Evolutionary conservation across 2,329 filamentous ascomycete species (phyloP), one percentile per base, ranked within the genome.

Genomic region (Immersiporthe knoxdaviesiana): DNA sequence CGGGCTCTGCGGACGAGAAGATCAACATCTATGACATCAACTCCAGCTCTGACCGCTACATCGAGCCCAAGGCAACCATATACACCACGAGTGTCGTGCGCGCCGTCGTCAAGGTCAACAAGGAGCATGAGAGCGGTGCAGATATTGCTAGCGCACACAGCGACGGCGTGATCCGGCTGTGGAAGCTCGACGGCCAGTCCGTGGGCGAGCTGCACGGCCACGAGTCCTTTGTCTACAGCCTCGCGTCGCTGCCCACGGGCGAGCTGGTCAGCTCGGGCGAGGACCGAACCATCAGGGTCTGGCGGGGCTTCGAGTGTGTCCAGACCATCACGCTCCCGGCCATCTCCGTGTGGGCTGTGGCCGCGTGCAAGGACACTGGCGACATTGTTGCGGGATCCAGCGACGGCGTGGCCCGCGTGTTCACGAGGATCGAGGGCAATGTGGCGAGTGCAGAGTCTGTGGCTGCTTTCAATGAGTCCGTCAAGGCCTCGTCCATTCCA

Each of bases 321-420:
- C 96, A 99, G 79, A 97, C 95, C 52, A 98, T 99, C 72, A 97
- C 95, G 1, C 94, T 97, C 76, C 96, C 96, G 14, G 96, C 96
- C 12, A 97, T 98, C 67, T 98, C 95, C 0, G 94, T 99, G 6
- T 99, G 96, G 96, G 86, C 89, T 18, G 93, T 99, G 24, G 92
- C 94, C n/a, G 92, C 88, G 14, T 96, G 92, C 76, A 77, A 85
- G 0, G 89, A 93, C 72, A 97, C 88, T 62, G 95, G 96, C 30
- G 97, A 99, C 75, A 95, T 99, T 71, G 93, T 93, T n/a, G 92
- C 92, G 2, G 96, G 95, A 41, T 91, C 95, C 37, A 99, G 95
- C 78, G 96, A 99, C 77, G 90, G 92, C 68, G 83, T 95, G 59
- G 90, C 94, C 11, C 90, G 96, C 58, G 84, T 98, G 68, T 99